A percentile compares a stretch with the other conserved stretches of the same genome.
These are phyloP conservation scores for Nemania serpens DNA, from an alignment of 2,329 filamentous ascomycete species.

Conservation along the genomic window DNA sequence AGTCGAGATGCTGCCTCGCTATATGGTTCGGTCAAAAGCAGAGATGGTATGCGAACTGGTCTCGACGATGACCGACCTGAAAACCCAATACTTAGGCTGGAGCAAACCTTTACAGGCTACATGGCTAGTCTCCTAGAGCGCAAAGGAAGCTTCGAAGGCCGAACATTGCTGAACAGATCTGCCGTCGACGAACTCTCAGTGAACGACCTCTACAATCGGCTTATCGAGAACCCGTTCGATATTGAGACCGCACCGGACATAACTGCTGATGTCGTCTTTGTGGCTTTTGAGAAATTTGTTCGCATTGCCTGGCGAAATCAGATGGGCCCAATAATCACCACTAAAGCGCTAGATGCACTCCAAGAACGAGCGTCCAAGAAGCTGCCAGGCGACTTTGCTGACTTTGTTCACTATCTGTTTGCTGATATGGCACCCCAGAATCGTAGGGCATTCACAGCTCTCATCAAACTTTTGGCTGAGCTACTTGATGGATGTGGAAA, in stretches of 20 bases:
- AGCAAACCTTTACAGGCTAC: slow-evolving; percentile 85
- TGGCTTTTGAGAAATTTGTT: slow-evolving; percentile 92
- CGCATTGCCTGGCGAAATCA: slow-evolving; percentile 85
- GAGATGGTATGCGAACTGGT: slow-evolving; percentile 48
- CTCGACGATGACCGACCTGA: slow-evolving; percentile 60
- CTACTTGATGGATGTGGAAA: slow-evolving; percentile 88
- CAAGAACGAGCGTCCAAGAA: slow-evolving; percentile 69
- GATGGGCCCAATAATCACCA: slow-evolving; percentile 82
- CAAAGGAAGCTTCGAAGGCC: slow-evolving; percentile 84
- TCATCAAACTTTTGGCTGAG: slow-evolving; percentile 85
- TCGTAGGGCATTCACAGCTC: slow-evolving; percentile 76
- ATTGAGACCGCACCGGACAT: slow-evolving; percentile 76
- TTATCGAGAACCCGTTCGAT: slow-evolving; percentile 82
- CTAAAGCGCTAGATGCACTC: slow-evolving; percentile 72
- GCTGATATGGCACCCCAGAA: slow-evolving; percentile 71
- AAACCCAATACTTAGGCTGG: slow-evolving; percentile 73
- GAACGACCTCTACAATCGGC: slow-evolving; percentile 87
- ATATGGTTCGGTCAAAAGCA: slow-evolving; percentile 58
- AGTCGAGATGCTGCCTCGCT: slow-evolving; percentile 55
- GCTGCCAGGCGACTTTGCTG: slow-evolving; percentile 73
- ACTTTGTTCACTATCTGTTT: slow-evolving; percentile 69
- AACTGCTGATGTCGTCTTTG: slow-evolving; percentile 82
- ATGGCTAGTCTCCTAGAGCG: slow-evolving; percentile 80
- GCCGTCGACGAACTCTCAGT: slow-evolving; percentile 77
- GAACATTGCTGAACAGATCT: slow-evolving; percentile 70